Base-by-base conservation (phyloP, 2,329 filamentous ascomycete species). In the Trichoderma aggressivum region DNA sequence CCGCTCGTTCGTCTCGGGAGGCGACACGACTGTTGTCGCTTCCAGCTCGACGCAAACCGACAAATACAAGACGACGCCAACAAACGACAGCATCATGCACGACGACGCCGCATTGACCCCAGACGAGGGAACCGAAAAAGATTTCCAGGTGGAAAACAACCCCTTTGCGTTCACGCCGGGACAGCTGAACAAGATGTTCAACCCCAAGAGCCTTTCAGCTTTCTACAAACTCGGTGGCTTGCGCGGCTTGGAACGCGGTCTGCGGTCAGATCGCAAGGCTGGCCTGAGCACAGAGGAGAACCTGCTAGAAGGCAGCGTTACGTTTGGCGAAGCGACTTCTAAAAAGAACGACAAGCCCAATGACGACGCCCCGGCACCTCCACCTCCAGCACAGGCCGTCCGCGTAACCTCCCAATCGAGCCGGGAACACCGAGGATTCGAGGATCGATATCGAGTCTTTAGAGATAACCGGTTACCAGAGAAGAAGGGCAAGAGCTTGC, bases 141-240 rank as follows among this genome's bases (percentile, higher is more conserved):
- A 95, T 73, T 97, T 97, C 76, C 76, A 88, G 16, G 90, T 95
- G 12, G 86, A 91, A 7, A 85, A 94, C 79, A 97, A 96, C 79
- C 91, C 91, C 0, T 97, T 97, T 77, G 94, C 93, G 18, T 97
- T 94, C 78, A 89, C 90, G 2, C 92, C 92, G 3, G 94, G 94
- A 16, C 91, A 97, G 77, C 85, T 98, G 73, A 91, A 90, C 76
- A 97, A 97, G 81, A 87, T 97, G 82, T 89, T 95, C 73, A 96
- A 97, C 78, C 94, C 94, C 4, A 97, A 97, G 83, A 97, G 90
- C 73, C 82, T 97, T 71, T 85, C 91, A 14, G 94, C 94, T 1
- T 97, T 95, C 75, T 92, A 91, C 77, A 90, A 90, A 16, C 80
- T 98, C 6, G 94, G 94, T 62, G 94, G 94, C 28, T 80, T 97